Percentiles rank a stretch among this genome's conserved stretches.
phyloP scores from a whole-genome alignment of 495 filamentous ascomycete species.

The Hypomontagnella submonticulosa region DNA sequence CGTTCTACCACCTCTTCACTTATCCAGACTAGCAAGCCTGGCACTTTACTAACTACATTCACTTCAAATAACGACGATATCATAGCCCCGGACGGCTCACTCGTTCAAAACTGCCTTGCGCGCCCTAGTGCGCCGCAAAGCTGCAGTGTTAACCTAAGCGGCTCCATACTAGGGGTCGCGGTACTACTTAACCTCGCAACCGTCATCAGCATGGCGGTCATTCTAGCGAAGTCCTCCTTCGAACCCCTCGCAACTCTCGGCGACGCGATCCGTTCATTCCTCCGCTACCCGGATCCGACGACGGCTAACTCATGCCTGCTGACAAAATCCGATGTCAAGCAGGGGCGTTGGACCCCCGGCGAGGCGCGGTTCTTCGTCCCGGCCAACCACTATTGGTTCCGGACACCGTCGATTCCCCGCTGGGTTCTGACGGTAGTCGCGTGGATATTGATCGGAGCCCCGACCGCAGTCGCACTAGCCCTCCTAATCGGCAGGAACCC shows the following conservation, averaged over 20 bases:
- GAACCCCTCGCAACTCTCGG: conserved; percentile 57
- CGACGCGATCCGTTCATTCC: conserved; percentile 60
- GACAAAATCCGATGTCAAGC: conserved; percentile 53
- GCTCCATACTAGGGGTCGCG: conserved; percentile 52
- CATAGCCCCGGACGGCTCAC: conserved; percentile 33
- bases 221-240: conserved; percentile 49
- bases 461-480: conserved; percentile 48
- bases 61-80: conserved; percentile 35
- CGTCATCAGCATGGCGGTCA: conserved; percentile 48
- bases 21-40: conserved; percentile 43
- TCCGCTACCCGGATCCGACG: conserved; percentile 49
- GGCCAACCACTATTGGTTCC: conserved; percentile 55
- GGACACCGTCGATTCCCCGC: conserved; percentile 49
- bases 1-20: conserved; percentile 47
- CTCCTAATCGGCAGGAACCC: conserved; percentile 39
- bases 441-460: conserved; percentile 45
- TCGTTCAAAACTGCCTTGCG: conserved; percentile 51
- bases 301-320: conserved; percentile 53
- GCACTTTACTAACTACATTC: conserved; percentile 33
- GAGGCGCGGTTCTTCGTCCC: conserved; percentile 55
- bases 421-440: conserved; percentile 48
- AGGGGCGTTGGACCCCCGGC: conserved; percentile 51
- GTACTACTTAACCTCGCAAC: conserved; percentile 54
- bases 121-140: conserved; percentile 41
- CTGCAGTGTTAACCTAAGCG: conserved; percentile 56